phyloP scores from a whole-genome alignment of 139 green algal genomes.

The Choricystis sp. region DNA sequence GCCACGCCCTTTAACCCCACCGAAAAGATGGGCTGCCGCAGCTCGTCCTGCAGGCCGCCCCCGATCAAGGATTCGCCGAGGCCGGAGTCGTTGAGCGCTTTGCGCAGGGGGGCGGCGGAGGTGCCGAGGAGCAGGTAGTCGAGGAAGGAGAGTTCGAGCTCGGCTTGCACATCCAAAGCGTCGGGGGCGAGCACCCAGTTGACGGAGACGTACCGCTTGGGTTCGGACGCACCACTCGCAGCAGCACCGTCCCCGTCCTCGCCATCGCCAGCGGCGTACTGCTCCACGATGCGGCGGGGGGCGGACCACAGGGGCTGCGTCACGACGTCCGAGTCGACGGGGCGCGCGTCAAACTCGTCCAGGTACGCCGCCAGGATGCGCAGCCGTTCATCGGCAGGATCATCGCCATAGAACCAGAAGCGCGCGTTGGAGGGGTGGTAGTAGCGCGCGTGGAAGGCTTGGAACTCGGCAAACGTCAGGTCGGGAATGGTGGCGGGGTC shows the following conservation, averaged over 20 bases:
- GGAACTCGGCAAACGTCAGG: slow-evolving; percentile 90
- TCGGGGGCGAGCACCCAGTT: slow-evolving; percentile 87
- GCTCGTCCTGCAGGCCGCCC: slow-evolving; percentile 82
- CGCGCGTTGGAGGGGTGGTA: slow-evolving; percentile 89
- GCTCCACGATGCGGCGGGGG: slow-evolving; percentile 8
- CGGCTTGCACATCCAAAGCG: slow-evolving; percentile 73
- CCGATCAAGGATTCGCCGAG: slow-evolving; percentile 83
- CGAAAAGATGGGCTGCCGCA: slow-evolving; percentile 74
- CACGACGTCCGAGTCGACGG: slow-evolving; percentile 55
- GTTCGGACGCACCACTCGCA: no score
- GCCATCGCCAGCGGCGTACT: slow-evolving; percentile 42
- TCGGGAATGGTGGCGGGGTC: slow-evolving; percentile 81
- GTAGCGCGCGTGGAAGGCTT: slow-evolving; percentile 86
- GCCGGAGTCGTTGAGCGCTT: slow-evolving; percentile 80
- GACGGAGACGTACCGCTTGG: slow-evolving; percentile 64
- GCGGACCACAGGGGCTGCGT: slow-evolving; percentile 49
- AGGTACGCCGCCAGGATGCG: slow-evolving; percentile 62
- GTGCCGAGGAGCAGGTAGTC: slow-evolving; percentile 94
- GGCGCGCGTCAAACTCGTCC: slow-evolving; percentile 52
- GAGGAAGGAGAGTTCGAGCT: slow-evolving; percentile 83
- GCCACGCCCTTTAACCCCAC: slow-evolving; percentile 60
- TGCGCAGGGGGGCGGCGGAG: slow-evolving; percentile 66
- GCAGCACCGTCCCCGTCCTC: slow-evolving; percentile 30
- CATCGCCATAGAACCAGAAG: slow-evolving; percentile 98
- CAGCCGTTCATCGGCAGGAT: slow-evolving; percentile 72